Base-by-base conservation (phyloP, 352 stramenopile genomes). In the Phytophthora colocasiae region DNA sequence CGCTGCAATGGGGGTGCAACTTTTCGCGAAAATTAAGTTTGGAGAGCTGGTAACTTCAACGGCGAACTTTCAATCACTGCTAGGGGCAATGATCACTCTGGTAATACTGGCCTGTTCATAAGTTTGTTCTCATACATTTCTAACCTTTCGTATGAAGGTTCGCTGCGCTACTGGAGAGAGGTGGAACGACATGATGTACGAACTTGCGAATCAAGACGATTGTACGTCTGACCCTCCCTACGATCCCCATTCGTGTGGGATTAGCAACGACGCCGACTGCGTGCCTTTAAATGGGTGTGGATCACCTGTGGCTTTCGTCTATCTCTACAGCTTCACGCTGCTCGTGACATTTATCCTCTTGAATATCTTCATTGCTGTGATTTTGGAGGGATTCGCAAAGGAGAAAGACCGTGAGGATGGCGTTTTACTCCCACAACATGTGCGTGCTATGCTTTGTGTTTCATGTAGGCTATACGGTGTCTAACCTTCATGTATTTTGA, bases 141-240 rank as follows among this genome's bases (percentile, higher is more conserved):
- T 6, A 7, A 36, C 24, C 27, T 78, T 51, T 57, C 73, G 6
- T 77, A 4, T 43, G 12, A 43, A 97, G 62, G 63, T 98, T 54
- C 82, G 91, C 22, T 97, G 96, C 58, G 82, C 91, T 19, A 98
- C 95, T 1, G 95, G 95, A 12, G 94, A 98, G 66, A 82, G 83
- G 12, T 98, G 93, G 92, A 97, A 98, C 64, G 79, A 89, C 24
- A 77, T 97, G 55, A 97, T 98, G 88, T 90, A 92, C 66, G 91
- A 95, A 45, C 68, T 97, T 4, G 78, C 89, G 11, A 77, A 76
- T 22, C 66, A 83, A 46, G 58, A 83, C 4, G 58, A 79, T 19
- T 91, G 78, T 34, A 54, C 63, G 11, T 11, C 63, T 44, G 83
- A 93, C 27, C 81, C 77, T 7, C 29, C 63, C 43, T 84, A 83